Conservation (phyloP, 2,329 filamentous ascomycete species). For the Nannizzia gypsea region DNA sequence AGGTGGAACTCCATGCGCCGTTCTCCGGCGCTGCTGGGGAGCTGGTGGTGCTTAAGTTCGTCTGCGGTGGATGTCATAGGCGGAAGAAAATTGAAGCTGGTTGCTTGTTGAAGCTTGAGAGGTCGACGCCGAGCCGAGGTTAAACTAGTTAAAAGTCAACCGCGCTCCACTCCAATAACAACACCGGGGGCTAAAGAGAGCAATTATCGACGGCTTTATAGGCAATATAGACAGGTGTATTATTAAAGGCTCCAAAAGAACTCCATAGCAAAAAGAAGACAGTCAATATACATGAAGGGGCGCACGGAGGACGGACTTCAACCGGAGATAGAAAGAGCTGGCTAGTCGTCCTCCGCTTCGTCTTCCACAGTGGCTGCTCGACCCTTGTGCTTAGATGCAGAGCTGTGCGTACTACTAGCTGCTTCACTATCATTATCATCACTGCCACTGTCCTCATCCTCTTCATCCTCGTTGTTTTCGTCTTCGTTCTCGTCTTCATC, state of each 20-base stretch:
- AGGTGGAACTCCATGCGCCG: neutral
- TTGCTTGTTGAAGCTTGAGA: neutral
- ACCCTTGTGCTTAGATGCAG: slow-evolving; percentile 11
- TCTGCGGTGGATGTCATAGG: neutral
- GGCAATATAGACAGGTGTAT: neutral
- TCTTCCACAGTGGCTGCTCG: slow-evolving; percentile 16
- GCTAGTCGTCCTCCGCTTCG: slow-evolving; percentile 5
- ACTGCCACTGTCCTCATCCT: neutral
- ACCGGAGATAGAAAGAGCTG: neutral
- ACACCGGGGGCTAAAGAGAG: too few relatives aligned
- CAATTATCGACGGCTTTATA: neutral
- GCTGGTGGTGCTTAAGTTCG: neutral
- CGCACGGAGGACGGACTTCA: neutral
- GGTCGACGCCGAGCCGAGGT: neutral
- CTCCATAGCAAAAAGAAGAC: neutral
- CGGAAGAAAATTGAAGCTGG: neutral
- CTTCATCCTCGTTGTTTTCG: neutral
- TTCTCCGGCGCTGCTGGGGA: neutral
- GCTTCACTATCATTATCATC: neutral
- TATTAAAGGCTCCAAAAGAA: neutral
- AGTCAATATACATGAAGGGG: too few relatives aligned
- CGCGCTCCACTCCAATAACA: neutral
- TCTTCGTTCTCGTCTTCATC: neutral
- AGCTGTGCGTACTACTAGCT: neutral
- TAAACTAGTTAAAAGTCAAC: neutral